A percentile compares a stretch with the other conserved stretches of the same genome.
Evolutionary conservation across 139 green algal species (phyloP).

Genomic region (Chlamydomonas sphaeroides): DNA sequence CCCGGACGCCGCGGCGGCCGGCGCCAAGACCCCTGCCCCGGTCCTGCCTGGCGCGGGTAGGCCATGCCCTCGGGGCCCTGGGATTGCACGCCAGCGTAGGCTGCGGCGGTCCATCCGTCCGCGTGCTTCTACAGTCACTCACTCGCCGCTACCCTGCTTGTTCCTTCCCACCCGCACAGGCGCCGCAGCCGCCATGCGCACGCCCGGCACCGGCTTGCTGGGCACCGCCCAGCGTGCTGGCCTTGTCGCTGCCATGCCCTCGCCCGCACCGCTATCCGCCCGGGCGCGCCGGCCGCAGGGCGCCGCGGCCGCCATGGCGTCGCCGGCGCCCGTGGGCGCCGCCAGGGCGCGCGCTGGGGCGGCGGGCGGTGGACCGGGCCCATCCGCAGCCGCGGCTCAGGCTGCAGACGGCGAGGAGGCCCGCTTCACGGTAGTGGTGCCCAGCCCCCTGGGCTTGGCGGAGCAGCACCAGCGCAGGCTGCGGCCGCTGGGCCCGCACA

Average conservation of each 20-base stretch:
- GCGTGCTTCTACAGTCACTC: not conserved
- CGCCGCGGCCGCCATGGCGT: not conserved
- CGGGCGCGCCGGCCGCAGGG: not conserved
- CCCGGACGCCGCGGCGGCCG: not conserved
- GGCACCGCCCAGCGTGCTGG: not conserved
- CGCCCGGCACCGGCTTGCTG: not conserved
- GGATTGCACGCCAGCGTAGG: not conserved
- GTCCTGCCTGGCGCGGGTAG: not conserved
- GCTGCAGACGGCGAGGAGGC: not conserved
- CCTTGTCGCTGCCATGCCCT: not conserved
- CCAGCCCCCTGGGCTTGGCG: not conserved
- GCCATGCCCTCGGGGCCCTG: not conserved
- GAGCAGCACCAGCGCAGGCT: not conserved
- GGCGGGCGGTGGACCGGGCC: too few species aligned
- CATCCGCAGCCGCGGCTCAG: not conserved
- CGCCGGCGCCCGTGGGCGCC: not conserved
- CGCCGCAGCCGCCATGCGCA: constrained; percentile 9
- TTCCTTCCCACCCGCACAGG: too few species aligned
- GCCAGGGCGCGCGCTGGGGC: not conserved
- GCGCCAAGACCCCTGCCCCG: not conserved
- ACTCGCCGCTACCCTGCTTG: too few species aligned
- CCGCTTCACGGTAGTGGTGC: not conserved
- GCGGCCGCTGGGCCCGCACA: not conserved
- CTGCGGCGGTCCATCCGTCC: not conserved
- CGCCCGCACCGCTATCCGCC: constrained; percentile 23